Base-by-base conservation (phyloP, 176 grass and related monocot species). In the Juncus inflexus region DNA sequence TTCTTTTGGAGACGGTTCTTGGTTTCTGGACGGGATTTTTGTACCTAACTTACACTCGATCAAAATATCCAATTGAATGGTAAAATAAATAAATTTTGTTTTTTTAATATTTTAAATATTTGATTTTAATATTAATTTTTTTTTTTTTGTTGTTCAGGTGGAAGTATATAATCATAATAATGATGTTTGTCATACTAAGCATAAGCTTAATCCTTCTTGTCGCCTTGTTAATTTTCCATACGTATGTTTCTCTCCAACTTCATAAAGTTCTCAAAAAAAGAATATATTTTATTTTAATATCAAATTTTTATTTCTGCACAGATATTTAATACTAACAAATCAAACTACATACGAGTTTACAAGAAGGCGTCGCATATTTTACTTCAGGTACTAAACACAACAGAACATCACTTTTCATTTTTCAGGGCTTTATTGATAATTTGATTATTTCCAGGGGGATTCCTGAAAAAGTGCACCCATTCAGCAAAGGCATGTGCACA, bases 281-380 rank as follows among this genome's bases (percentile, higher is more conserved):
- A 28, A 28, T 28, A 28, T 28, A 47, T 2, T 47, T 47, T 47
- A 45, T 74, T 15, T 7, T 38, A 40, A 61, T 64, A 4, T 10
- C 65, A 64, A 16, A 63, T 61, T 15, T 63, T 54, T 65, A 14
- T 75, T 66, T 10, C 35, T 69, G 28, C 60, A 53, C 63, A 82
- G 79, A 11, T 82, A 82, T 52, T 59, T 82, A 41, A 56, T 75
- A 60, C 38, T 82, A 37, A 82, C 79, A 53, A 82, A 82, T 37
- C 79, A 82, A 76, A 82, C 79, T 50, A 82, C 79, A 5, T 70
- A 58, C 11, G 79, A 82, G 63, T 50, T 82, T 70, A 53, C 39
- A 3, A 76, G 79, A 55, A 55, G 79, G 73, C 66, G 66, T 9
- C 65, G 79, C 8, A 76, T 82, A 76, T 43, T 42, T 12, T 82